Evolutionary conservation across 768 basidiomycete genomes (phyloP), one percentile per base, ranked within the genome.

Genomic region (Agrocybe chaxingu): DNA sequence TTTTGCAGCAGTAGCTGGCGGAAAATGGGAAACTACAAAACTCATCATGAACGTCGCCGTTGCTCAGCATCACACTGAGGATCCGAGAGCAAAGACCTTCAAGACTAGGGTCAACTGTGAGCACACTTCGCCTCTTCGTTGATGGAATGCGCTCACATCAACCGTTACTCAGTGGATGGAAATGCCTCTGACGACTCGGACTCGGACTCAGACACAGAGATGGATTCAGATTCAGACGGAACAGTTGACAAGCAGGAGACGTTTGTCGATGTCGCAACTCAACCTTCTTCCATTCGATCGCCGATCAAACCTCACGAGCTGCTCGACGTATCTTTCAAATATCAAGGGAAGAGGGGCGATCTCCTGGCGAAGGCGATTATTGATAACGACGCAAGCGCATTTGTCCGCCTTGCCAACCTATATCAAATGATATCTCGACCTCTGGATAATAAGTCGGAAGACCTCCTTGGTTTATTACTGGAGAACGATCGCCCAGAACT

Each of bases 21-120:
- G 78, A 6, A 74, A 70, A 16, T 86, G 82, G 82, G 67, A 72
- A 4, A 80, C 81, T 0, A 82, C 80, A 0, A 76, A 74, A n/a
- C 64, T 83, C 5, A 71, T 86, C 12, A 57, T 84, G 24, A 76
- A 78, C 1, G 81, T 84, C 52, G 74, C 80, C 4, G 64, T 65
- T 2, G 76, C 81, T 9, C 83, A 86, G 58, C 79, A 80, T 52
- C 67, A 75, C 16, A 64, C 72, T 4, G 60, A 68, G 0, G 66
- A 74, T 6, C 57, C 69, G 3, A 54, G 69, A 8, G 64, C 66
- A 4, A 62, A 63, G 51, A 42, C 62, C 11, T 76, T 75, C 55
- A 66, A 62, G 7, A 16, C 16, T 16, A 16, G 16, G 16, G 16
- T 16, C 16, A 16, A 16, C 16, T 16, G 16, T 16, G 16, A 16